phyloP scores from a whole-genome alignment of 805 yeast species.

The Nakazawaea wickerhamii region DNA sequence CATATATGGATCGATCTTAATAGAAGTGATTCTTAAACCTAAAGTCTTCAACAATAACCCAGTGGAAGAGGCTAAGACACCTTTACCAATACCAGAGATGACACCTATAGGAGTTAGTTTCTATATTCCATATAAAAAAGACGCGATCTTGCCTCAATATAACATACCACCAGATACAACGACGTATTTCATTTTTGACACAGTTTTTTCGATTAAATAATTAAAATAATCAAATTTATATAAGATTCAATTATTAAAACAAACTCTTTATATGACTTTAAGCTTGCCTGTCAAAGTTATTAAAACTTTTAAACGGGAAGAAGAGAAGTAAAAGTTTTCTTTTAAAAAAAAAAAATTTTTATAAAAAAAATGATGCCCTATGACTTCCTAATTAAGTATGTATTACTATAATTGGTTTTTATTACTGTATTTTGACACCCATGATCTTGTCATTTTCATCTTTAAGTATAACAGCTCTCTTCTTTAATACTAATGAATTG shows the following conservation, averaged over 20 bases:
- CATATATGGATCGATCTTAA: constrained; percentile 98
- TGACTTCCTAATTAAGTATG: background rate
- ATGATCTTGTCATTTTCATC: constrained; percentile 52
- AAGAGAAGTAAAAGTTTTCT: constrained; percentile 4
- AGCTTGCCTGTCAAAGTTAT: constrained; percentile 4
- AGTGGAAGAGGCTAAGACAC: constrained; percentile 95
- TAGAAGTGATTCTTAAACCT: constrained; percentile 93
- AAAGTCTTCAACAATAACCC: constrained; percentile 91
- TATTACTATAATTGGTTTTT: background rate
- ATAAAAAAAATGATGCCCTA: too few species aligned
- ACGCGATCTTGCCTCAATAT: background rate
- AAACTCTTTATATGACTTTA: background rate
- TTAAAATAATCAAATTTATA: too few species aligned
- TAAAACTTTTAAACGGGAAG: constrained; percentile 11
- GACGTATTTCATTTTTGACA: constrained; percentile 85
- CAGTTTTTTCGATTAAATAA: background rate
- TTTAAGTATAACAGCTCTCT: constrained; percentile 68
- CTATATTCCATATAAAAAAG: background rate
- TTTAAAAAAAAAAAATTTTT: constrained; percentile 2
- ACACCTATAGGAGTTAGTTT: constrained; percentile 46
- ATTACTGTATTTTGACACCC: constrained; percentile 60
- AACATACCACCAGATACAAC: constrained; percentile 82
- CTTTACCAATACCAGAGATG: constrained; percentile 98
- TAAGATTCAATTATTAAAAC: background rate
- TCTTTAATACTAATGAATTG: constrained; percentile 54